Conservation (phyloP, 345 rosid genomes). For the Chamaenerion angustifolium region DNA sequence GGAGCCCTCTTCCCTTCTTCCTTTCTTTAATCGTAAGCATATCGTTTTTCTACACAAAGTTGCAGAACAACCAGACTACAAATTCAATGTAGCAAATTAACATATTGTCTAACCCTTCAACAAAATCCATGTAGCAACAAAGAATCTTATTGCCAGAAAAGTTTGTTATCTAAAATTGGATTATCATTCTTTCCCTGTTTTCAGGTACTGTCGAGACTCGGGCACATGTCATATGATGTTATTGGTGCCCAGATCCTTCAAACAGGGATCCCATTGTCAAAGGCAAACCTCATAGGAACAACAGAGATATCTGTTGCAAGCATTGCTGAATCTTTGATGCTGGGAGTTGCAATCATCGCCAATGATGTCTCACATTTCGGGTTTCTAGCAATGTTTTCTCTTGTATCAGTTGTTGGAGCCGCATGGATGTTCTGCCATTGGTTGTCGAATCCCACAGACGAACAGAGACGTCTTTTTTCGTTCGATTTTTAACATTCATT, state of each 20-base stretch:
- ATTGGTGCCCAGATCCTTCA: conserved; percentile 94
- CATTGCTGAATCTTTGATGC: conserved; percentile 76
- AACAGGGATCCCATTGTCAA: conserved; percentile 79
- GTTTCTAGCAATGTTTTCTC: conserved; percentile 52
- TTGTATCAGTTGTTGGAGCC: conserved; percentile 75
- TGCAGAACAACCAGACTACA: too few species aligned
- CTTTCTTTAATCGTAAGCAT: conserved; percentile 65
- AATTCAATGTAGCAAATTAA: too few species aligned
- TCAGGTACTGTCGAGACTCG: conserved; percentile 82
- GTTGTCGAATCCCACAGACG: conserved; percentile 75
- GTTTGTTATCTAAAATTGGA: neutral
- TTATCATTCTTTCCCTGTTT: neutral
- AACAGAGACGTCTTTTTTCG: conserved; percentile 62
- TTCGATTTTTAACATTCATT: conserved; percentile 17
- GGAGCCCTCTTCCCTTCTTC: conserved; percentile 58
- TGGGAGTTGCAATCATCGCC: conserved; percentile 75
- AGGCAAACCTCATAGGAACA: conserved; percentile 83
- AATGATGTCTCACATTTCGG: conserved; percentile 80
- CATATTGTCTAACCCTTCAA: too few species aligned
- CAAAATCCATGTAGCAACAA: neutral
- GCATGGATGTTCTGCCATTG: conserved; percentile 79
- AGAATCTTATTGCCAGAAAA: neutral
- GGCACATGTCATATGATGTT: conserved; percentile 82
- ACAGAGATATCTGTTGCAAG: conserved; percentile 89
- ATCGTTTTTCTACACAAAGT: too few species aligned